Conservation (phyloP, 352 stramenopile species). For the Phytophthora lateralis region DNA sequence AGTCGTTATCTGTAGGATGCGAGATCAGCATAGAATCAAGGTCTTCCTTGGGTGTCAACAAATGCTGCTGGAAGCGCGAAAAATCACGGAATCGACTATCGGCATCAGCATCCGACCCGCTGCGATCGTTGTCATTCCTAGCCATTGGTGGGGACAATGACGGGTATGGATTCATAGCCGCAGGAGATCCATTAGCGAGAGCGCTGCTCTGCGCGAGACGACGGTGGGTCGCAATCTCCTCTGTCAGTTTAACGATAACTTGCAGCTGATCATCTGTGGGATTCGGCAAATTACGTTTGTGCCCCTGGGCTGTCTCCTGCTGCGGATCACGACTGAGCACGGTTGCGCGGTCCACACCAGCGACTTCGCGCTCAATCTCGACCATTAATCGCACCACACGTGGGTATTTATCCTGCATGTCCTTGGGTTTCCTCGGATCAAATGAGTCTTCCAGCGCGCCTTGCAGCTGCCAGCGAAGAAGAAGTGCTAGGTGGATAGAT, state of each 20-base stretch:
- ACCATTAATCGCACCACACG: slow-evolving; percentile 86
- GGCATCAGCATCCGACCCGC: slow-evolving; percentile 46
- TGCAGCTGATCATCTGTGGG: slow-evolving; percentile 86
- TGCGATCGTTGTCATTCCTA: slow-evolving; percentile 22
- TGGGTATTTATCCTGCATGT: slow-evolving; percentile 89
- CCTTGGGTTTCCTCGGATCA: slow-evolving; percentile 72
- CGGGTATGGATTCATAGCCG: slow-evolving; percentile 36
- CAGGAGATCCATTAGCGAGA: slow-evolving; percentile 21
- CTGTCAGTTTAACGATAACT: slow-evolving; percentile 78
- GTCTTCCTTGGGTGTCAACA: slow-evolving; percentile 78
- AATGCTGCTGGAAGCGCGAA: slow-evolving; percentile 86
- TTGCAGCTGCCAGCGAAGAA: slow-evolving; percentile 89
- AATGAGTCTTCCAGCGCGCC: slow-evolving; percentile 86
- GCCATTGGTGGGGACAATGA: slow-evolving; percentile 44
- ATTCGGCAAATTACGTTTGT: slow-evolving; percentile 75
- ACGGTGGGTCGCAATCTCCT: slow-evolving; percentile 78
- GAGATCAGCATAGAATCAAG: slow-evolving; percentile 52
- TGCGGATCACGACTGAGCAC: slow-evolving; percentile 62
- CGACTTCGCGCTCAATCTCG: slow-evolving; percentile 86
- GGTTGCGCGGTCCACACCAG: slow-evolving; percentile 65
- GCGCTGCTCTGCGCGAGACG: slow-evolving; percentile 47
- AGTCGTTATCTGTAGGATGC: slow-evolving; percentile 42
- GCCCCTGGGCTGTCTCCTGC: slow-evolving; percentile 33
- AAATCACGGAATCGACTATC: slow-evolving; percentile 86
- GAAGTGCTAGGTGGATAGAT: slow-evolving; percentile 83